phyloP scores from a whole-genome alignment of 352 stramenopile genomes.

The Globisporangium okanoganense region DNA sequence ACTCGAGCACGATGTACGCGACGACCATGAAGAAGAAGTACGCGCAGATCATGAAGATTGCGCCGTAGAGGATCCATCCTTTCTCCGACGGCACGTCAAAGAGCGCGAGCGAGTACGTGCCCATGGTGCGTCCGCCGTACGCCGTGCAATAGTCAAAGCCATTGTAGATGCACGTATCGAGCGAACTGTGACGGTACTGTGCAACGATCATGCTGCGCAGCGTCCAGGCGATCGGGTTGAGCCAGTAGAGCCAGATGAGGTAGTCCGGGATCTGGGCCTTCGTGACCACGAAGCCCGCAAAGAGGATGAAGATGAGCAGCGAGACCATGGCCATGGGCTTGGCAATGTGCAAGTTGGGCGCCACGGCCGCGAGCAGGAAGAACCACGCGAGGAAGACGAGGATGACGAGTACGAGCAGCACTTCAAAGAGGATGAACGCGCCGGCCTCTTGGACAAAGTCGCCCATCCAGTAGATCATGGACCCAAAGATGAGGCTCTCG shows the following conservation, averaged over 20 bases:
- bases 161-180: slow-evolving; percentile 37
- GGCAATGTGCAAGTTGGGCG: slow-evolving; percentile 42
- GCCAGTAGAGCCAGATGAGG: slow-evolving; percentile 70
- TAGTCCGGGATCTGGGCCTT: slow-evolving; percentile 52
- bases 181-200: slow-evolving; percentile 38
- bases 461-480: slow-evolving; percentile 84
- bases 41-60: slow-evolving; percentile 39
- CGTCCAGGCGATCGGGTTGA: slow-evolving; percentile 62
- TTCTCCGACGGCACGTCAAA: slow-evolving; percentile 44
- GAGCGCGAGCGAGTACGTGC: slow-evolving; percentile 39
- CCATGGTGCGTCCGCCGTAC: slow-evolving; percentile 38
- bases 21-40: slow-evolving; percentile 60
- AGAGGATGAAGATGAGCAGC: slow-evolving; percentile 65
- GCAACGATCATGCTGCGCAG: slow-evolving; percentile 38
- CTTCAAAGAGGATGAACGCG: slow-evolving; percentile 71
- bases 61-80: slow-evolving; percentile 35
- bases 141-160: slow-evolving; percentile 36
- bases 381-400: slow-evolving; percentile 47
- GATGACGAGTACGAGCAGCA: slow-evolving; percentile 62
- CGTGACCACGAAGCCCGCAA: slow-evolving; percentile 53
- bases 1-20: slow-evolving; percentile 49
- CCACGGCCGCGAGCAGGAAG: slow-evolving; percentile 42
- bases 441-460: slow-evolving; percentile 48
- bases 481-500: slow-evolving; percentile 84
- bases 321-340: slow-evolving; percentile 56